Base-by-base conservation (phyloP, 2,329 filamentous ascomycete genomes). In the Pseudocercospora pini-densiflorae region DNA sequence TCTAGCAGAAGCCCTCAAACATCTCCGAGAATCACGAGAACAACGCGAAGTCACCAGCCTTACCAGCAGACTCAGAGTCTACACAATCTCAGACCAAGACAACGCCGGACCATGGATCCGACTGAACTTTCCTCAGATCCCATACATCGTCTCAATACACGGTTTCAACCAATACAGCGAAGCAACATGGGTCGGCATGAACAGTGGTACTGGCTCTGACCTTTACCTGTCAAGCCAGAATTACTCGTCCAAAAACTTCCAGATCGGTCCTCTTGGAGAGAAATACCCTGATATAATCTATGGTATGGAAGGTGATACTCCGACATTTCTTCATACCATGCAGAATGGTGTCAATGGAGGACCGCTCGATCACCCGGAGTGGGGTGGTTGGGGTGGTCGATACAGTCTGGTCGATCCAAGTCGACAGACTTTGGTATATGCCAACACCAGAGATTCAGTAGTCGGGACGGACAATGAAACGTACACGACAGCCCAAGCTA, bases 21-120 rank as follows among this genome's bases (percentile, higher is more conserved):
- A 81, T 19, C 76, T 82, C 23, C 72, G 73, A 7, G 59, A 68
- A 3, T 77, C 71, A n/a, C 60, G 68, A 64, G 64, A 72, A 58
- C 63, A 71, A 8, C 36, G 67, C 0, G 78, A 82, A 0, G 75
- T 79, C 0, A 73, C 76, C 0, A 62, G 60, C 0, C 76, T 87
- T 19, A 74, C 78, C 1, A 69, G 76, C 2, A 82, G 81, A 66
- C 71, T 87, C 2, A 79, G 84, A 12, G 79, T 86, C 6, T 87
- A 87, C 72, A 76, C 85, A 36, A 87, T 88, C 64, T 87, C 85
- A 10, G 87, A 88, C 68, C 86, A 88, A 71, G 86, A 88, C 66
- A 82, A 89, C 66, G 83, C 84, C 0, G 86, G 85, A 0, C 75
- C 81, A 0, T 88, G 86, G 86, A 84, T 89, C 27, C 82, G 86